A percentile compares a stretch with the other conserved stretches of the same genome.
Conservation (phyloP, 2,329 filamentous ascomycete species). For the Thielaviopsis cerberus region DNA sequence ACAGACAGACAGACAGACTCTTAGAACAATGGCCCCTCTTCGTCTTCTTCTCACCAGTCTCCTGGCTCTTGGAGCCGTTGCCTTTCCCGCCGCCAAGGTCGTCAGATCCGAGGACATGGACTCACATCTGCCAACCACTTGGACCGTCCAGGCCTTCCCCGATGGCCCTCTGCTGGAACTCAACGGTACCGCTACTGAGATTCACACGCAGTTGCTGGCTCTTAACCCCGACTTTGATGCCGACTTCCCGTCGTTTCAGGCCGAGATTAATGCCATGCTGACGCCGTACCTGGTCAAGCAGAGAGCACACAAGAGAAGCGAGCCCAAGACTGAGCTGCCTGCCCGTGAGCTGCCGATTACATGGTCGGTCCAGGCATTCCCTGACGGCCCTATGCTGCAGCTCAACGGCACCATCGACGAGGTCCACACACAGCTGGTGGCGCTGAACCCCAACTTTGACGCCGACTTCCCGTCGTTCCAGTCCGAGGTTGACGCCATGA, state of each 20-base stretch:
- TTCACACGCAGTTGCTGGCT: constrained; percentile 12
- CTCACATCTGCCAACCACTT: constrained; percentile 2
- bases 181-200: constrained; percentile 13
- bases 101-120: not conserved
- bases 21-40: constrained; percentile 8
- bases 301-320: not conserved
- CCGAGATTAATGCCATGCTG: constrained; percentile 6
- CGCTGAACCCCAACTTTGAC: constrained; percentile 13
- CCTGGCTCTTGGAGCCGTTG: constrained; percentile 4
- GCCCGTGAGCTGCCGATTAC: not conserved
- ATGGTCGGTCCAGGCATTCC: constrained; percentile 13
- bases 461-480: constrained; percentile 10
- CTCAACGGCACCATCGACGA: constrained; percentile 14
- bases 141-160: constrained; percentile 13
- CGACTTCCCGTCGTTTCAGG: constrained; percentile 11
- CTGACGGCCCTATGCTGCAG: constrained; percentile 8
- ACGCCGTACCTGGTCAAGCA: not conserved
- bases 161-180: constrained; percentile 10
- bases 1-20: no score
- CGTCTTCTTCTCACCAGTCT: constrained; percentile 4
- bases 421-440: constrained; percentile 12
- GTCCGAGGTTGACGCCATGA: not conserved
- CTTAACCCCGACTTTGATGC: constrained; percentile 13
- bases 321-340: not conserved
- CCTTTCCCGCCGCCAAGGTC: not conserved